Base-by-base conservation (phyloP, 805 yeast genomes). In the Nakazawaea peltata region DNA sequence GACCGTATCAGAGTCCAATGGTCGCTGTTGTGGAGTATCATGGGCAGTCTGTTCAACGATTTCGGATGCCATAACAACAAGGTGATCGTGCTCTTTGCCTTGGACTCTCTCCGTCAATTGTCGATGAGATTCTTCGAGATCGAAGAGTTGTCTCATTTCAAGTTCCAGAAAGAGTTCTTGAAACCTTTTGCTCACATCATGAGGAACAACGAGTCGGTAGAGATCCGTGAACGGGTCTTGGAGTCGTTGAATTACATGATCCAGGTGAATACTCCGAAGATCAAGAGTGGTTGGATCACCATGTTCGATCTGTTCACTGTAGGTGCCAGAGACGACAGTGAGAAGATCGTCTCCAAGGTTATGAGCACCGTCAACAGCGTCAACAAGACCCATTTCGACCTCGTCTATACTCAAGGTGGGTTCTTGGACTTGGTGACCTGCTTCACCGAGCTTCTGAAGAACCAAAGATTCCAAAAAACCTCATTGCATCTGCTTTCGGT, bases 211-310 rank as follows among this genome's bases (percentile, higher is more conserved):
- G 67, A 67, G 11, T 75, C 80, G 21, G 54, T 69, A 8, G 81
- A 78, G 35, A 90, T 87, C 19, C 83, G 81, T 51, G 92, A 83
- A 37, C 77, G 90, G 87, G 87, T 85, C 7, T 65, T 92, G 40
- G 95, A 88, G 46, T 88, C 96, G 58, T 71, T 90, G 46, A 75
- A 78, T 44, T 90, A 86, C 50, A 80, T 94, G 78, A 76, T 92
- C 26, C 63, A 75, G 42, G 77, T 86, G 18, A 82, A 86, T 48
- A 75, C 88, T 4, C 63, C 60, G 12, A 70, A 74, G 39, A 82
- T 92, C 44, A 80, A 76, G 51, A 87, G 97, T 14, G 99, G 99
- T 30, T 92, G 99, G 99, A 74, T 74, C 41, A 78, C 97, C 0
- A 78, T 94, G 36, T 76, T 92, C 49, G 81, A 77, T 18, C 81